These are phyloP conservation scores for Aspergillus sp. DNA, from an alignment of 2,329 filamentous ascomycete genomes.

Conservation along the genomic window DNA sequence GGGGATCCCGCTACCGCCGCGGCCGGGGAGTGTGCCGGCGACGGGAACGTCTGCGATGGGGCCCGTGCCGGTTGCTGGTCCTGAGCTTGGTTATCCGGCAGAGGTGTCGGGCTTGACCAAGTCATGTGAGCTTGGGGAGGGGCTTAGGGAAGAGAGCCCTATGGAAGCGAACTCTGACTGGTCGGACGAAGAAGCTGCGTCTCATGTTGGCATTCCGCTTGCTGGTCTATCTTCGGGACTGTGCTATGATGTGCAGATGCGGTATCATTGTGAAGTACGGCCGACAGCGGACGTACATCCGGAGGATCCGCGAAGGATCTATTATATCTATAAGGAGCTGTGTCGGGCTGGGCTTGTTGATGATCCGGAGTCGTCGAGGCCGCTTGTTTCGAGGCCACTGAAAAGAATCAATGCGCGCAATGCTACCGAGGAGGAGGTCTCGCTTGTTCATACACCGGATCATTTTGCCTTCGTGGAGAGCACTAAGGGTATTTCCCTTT, in stretches of 20 bases:
- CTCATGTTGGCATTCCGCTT: constrained; percentile 37
- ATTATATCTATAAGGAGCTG: constrained; percentile 86
- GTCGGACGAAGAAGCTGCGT: constrained; percentile 29
- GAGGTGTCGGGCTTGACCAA: constrained; percentile 15
- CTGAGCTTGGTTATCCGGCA: constrained; percentile 10
- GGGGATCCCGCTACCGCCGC: constrained; percentile 14
- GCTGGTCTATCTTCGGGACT: constrained; percentile 62
- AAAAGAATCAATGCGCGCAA: constrained; percentile 68
- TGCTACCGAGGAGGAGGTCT: constrained; percentile 73
- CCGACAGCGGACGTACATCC: constrained; percentile 69
- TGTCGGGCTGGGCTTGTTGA: constrained; percentile 73
- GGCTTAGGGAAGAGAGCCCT: constrained; percentile 25
- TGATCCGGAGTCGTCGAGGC: constrained; percentile 45
- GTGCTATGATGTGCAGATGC: constrained; percentile 93
- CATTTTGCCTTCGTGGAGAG: constrained; percentile 74
- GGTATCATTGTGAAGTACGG: constrained; percentile 82
- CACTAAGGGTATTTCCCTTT: constrained; percentile 36
- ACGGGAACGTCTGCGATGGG: background rate
- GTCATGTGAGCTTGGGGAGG: constrained; percentile 19
- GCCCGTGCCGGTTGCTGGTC: constrained; percentile 1
- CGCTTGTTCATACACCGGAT: constrained; percentile 65
- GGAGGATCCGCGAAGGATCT: constrained; percentile 87
- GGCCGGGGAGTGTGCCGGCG: background rate
- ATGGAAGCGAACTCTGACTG: constrained; percentile 37
- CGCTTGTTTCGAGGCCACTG: constrained; percentile 49